Conservation (phyloP, 208 protist species). For the Leishmania martiniquensis region DNA sequence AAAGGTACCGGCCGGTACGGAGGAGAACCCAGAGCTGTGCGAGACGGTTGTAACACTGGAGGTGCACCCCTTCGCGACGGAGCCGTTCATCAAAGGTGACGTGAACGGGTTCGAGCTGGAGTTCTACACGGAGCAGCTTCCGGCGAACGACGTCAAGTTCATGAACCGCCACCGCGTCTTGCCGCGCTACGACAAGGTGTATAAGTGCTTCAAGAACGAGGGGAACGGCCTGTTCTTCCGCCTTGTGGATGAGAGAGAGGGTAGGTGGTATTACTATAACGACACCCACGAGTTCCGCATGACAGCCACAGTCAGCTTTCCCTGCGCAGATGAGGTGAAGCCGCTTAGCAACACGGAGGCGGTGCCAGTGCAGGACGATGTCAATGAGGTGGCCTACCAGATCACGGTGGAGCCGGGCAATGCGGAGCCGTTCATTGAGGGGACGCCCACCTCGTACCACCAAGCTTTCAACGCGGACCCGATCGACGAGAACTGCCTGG, state of each 20-base stretch:
- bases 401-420: conserved; percentile 56
- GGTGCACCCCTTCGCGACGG: conserved; percentile 48
- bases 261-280: conserved; percentile 86
- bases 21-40: conserved; percentile 11
- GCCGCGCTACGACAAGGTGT: conserved; percentile 45
- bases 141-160: conserved; percentile 32
- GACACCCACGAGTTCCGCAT: conserved; percentile 79
- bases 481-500: conserved; percentile 44
- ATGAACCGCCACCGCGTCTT: conserved; percentile 32
- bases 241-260: conserved; percentile 60
- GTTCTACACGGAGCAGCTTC: conserved; percentile 46
- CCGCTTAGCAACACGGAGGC: conserved; percentile 65
- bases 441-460: conserved; percentile 48
- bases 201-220: conserved; percentile 82
- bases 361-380: conserved; percentile 36
- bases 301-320: conserved; percentile 68
- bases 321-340: conserved; percentile 42
- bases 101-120: conserved; percentile 37
- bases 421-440: conserved; percentile 68
- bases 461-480: conserved; percentile 71
- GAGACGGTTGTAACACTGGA: conserved; percentile 37
- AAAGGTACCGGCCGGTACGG: conserved; percentile 5
- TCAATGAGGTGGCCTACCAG: conserved; percentile 41
- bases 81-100: conserved; percentile 57
- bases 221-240: conserved; percentile 85